phyloP scores from a whole-genome alignment of 2,329 filamentous ascomycete species.

The Colletotrichum abscissum region DNA sequence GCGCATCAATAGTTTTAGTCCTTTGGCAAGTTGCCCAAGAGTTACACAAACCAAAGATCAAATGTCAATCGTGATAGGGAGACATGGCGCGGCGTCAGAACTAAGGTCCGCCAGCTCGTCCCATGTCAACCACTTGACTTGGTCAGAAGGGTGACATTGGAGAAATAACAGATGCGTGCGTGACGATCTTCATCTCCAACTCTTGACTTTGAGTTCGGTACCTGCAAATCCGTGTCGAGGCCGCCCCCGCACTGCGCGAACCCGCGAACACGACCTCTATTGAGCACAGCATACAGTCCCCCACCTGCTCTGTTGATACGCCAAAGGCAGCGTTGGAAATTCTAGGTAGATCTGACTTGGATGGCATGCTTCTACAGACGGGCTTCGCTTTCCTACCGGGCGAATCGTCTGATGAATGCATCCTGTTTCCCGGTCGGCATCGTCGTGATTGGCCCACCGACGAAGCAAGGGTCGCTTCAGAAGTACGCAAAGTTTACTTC shows the following conservation, averaged over 20 bases:
- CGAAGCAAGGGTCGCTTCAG: neutral
- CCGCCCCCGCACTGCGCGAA: neutral
- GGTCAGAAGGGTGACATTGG: conserved; percentile 14
- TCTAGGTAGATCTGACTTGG: neutral
- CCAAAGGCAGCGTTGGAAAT: neutral
- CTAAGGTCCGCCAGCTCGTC: neutral
- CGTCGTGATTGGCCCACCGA: neutral
- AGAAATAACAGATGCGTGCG: conserved; percentile 7
- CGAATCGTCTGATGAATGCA: neutral
- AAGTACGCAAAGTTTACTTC: neutral
- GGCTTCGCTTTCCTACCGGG: neutral
- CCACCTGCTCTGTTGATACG: conserved; percentile 3
- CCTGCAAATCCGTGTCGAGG: neutral
- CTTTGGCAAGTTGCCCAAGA: neutral
- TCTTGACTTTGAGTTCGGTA: neutral
- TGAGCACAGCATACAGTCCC: neutral
- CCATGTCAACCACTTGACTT: conserved; percentile 16
- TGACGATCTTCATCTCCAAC: conserved; percentile 27
- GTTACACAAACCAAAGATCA: neutral
- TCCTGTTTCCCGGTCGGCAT: neutral
- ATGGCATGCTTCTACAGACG: neutral
- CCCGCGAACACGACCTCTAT: neutral
- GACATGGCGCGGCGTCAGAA: conserved; percentile 1
- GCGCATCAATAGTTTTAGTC: neutral
- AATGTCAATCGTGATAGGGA: neutral